phyloP scores from a whole-genome alignment of 2,329 filamentous ascomycete species.

The Arthrobotrys pseudoclavata region DNA sequence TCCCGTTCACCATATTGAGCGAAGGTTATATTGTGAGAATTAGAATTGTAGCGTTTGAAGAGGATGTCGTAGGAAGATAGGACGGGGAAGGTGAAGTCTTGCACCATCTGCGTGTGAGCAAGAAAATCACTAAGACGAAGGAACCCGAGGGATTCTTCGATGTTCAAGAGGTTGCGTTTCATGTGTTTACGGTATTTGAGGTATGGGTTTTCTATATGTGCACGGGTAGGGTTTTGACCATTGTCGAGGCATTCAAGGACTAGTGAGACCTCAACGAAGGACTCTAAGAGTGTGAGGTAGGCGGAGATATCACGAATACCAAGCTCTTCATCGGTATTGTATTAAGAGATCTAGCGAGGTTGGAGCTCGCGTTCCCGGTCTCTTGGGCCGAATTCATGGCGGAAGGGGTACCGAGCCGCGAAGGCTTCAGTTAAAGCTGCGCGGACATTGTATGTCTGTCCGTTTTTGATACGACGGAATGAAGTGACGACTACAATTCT shows the following conservation, averaged over 20 bases:
- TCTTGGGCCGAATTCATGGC: constrained; percentile 46
- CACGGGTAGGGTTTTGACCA: constrained; percentile 42
- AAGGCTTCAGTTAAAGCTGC: constrained; percentile 47
- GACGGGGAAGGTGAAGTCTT: constrained; percentile 55
- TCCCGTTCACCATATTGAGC: constrained; percentile 54
- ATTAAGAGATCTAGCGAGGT: constrained; percentile 24
- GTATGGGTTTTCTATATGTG: constrained; percentile 53
- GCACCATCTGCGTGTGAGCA: constrained; percentile 51
- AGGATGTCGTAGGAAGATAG: constrained; percentile 53
- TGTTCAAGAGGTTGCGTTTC: constrained; percentile 51
- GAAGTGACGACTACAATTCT: constrained; percentile 52
- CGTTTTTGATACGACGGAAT: constrained; percentile 50
- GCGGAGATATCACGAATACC: constrained; percentile 55
- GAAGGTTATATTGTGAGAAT: constrained; percentile 54
- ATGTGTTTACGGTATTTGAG: constrained; percentile 53
- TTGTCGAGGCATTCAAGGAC: constrained; percentile 50
- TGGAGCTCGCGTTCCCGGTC: constrained; percentile 23
- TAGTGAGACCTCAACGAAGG: constrained; percentile 52
- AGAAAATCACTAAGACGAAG: constrained; percentile 42
- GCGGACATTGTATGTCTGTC: constrained; percentile 44
- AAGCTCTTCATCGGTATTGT: constrained; percentile 41
- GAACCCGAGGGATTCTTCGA: constrained; percentile 51
- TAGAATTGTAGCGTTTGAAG: constrained; percentile 48
- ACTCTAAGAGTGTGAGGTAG: constrained; percentile 48
- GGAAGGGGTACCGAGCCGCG: constrained; percentile 38